Conservation (phyloP, 345 rosid species). For the Camelina hispida region DNA sequence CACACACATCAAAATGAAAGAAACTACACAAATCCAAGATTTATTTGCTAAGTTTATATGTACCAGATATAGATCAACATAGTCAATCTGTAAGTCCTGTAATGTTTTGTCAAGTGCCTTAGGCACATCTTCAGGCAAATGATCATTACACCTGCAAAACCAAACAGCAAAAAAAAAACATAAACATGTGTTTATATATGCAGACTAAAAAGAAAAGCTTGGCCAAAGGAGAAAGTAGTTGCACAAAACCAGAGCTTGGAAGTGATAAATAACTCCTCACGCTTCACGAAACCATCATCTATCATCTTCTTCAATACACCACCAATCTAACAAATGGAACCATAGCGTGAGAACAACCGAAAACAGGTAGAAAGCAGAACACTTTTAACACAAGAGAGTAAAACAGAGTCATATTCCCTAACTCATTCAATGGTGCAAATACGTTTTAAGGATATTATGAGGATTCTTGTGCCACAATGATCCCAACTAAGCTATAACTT, state of each 20-base stretch:
- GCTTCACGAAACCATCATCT: constrained; percentile 50
- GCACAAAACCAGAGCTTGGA: constrained; percentile 53
- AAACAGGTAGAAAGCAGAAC: constrained; percentile 1
- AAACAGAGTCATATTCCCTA: background rate
- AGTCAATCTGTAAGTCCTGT: constrained; percentile 57
- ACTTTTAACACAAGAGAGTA: background rate
- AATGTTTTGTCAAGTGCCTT: constrained; percentile 53
- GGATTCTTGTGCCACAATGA: background rate
- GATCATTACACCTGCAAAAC: constrained; percentile 49
- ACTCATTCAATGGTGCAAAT: background rate
- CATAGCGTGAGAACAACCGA: constrained; percentile 1
- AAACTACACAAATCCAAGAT: background rate
- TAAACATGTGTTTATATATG: background rate
- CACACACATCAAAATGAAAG: background rate
- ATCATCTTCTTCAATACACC: constrained; percentile 47
- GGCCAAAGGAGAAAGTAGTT: background rate
- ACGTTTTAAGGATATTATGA: background rate
- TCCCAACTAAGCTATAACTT: background rate
- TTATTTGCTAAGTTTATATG: constrained; percentile 14
- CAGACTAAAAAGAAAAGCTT: background rate
- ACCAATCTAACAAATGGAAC: constrained; percentile 47
- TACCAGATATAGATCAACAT: constrained; percentile 63
- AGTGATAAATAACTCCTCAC: constrained; percentile 53
- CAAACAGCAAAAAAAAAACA: background rate
- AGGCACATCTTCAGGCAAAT: constrained; percentile 60